phyloP scores from a whole-genome alignment of 208 protist species.

The Jaenimonas drosophilae region DNA sequence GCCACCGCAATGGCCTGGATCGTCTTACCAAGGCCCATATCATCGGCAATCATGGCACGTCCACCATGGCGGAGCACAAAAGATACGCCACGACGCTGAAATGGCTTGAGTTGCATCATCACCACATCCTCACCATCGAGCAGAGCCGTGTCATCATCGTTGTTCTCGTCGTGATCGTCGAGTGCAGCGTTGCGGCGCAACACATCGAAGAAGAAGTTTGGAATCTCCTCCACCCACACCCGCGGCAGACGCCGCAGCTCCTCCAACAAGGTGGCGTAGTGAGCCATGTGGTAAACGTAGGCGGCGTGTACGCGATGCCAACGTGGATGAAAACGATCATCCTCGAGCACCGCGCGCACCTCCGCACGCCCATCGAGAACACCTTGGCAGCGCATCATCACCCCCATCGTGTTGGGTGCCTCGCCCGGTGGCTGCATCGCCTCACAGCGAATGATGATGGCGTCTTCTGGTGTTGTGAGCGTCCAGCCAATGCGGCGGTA shows the following conservation, averaged over 20 bases:
- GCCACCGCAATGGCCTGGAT: conserved; percentile 92
- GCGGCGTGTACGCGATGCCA: conserved; percentile 43
- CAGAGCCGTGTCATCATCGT: conserved; percentile 13
- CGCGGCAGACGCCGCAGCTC: conserved; percentile 18
- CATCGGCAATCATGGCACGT: conserved; percentile 91
- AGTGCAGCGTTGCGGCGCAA: conserved; percentile 11
- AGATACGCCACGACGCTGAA: conserved; percentile 71
- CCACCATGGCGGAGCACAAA: conserved; percentile 73
- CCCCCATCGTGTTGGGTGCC: conserved; percentile 13
- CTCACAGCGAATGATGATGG: conserved; percentile 58
- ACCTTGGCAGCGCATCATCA: conserved; percentile 17
- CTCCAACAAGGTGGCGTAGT: conserved; percentile 34
- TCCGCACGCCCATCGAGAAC: conserved; percentile 8
- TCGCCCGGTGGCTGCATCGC: conserved; percentile 40
- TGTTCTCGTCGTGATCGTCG: conserved; percentile 21
- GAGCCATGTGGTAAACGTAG: conserved; percentile 57
- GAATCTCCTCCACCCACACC: conserved; percentile 50
- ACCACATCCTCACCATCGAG: conserved; percentile 54
- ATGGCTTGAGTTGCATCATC: conserved; percentile 56
- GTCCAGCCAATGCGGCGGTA: conserved; percentile 57
- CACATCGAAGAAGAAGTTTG: conserved; percentile 69
- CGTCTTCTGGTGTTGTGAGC: too few relatives aligned
- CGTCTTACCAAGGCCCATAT: conserved; percentile 97
- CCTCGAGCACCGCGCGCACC: conserved; percentile 25
- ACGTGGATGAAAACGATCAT: conserved; percentile 20